These are phyloP conservation scores for Delphinella strobiligena DNA, from an alignment of 2,329 filamentous ascomycete species.

Conservation along the genomic window DNA sequence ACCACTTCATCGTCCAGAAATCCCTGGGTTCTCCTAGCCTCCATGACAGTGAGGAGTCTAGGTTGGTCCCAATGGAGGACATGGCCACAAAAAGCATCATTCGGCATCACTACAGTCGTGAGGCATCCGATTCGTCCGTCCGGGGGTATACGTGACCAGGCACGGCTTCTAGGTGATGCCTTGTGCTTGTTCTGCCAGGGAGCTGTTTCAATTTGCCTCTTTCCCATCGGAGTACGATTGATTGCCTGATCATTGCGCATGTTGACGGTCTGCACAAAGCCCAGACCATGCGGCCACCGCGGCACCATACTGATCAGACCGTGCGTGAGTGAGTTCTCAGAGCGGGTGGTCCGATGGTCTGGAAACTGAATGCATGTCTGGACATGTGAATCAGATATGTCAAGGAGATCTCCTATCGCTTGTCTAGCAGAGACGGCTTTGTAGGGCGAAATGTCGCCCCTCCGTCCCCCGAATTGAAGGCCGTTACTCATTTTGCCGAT, in stretches of 20 bases:
- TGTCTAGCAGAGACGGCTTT: constrained; percentile 40
- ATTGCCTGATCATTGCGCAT: constrained; percentile 1
- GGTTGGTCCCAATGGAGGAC: constrained; percentile 55
- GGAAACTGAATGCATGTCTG: constrained; percentile 53
- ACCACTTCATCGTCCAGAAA: constrained; percentile 60
- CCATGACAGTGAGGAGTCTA: constrained; percentile 51
- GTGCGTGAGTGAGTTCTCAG: constrained; percentile 29
- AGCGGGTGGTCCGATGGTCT: constrained; percentile 49
- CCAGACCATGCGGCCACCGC: constrained; percentile 30
- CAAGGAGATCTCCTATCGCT: constrained; percentile 49
- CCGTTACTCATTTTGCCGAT: constrained; percentile 51
- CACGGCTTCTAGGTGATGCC: constrained; percentile 18
- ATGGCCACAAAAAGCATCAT: constrained; percentile 44
- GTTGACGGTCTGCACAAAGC: constrained; percentile 15
- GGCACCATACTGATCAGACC: constrained; percentile 48
- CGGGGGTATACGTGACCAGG: constrained; percentile 43
- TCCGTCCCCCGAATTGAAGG: constrained; percentile 44
- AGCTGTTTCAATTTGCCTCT: neutral
- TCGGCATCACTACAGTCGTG: constrained; percentile 39
- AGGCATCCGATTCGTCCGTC: constrained; percentile 49
- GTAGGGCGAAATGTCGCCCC: constrained; percentile 47
- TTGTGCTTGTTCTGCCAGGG: constrained; percentile 18
- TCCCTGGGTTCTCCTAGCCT: constrained; percentile 57
- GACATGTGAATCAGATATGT: constrained; percentile 48
- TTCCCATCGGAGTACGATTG: neutral